Evolutionary conservation across 2,329 filamentous ascomycete genomes (phyloP), one percentile per base, ranked within the genome.

Genomic region (Talaromyces pinophilus): DNA sequence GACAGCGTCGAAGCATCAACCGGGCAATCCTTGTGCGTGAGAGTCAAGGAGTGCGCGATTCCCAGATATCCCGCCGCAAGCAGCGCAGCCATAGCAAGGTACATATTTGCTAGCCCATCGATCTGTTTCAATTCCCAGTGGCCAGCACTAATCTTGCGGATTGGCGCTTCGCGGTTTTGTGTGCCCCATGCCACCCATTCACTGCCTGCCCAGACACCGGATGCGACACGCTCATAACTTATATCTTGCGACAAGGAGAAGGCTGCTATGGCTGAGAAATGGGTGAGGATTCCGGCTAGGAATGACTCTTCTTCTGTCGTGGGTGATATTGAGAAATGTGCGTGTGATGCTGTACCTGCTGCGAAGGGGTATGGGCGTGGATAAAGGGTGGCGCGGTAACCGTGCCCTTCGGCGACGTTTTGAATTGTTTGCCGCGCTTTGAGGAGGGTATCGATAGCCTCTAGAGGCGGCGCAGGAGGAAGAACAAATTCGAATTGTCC

Each of bases 401-500:
- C 86, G 48, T 89, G 84, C 2, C 83, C 80, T 3, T 86, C 86
- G 1, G 89, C 90, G 19, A 90, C 82, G 30, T 86, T 83, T 3
- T 84, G 83, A 67, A 96, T 87, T 33, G 90, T 85, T 70, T 93
- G 88, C 0, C 90, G 85, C 0, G 90, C 84, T 73, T 90, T 89
- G 5, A 93, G 80, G 0, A 96, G 82, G 0, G 83, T 85, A 74
- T 95, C 92, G 33, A 92, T 86, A 0, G 92, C 90, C 48, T 86
- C 79, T 0, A 94, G 77, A 0, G 91, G 87, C 0, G 86, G 78
- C 0, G 83, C 81, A 0, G 88, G 85, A 0, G 89, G 85, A 0
- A 95, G 83, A 1, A 93, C 82, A 64, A 96, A 86, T 76, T 94
- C 91, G 76, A 91, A 95, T 74, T 95, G 92, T 0, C 91, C 90